Percentiles rank a stretch among this genome's conserved stretches.
These are phyloP conservation scores for Allium fistulosum DNA, from an alignment of 106 monocot species.

Conservation along the genomic window DNA sequence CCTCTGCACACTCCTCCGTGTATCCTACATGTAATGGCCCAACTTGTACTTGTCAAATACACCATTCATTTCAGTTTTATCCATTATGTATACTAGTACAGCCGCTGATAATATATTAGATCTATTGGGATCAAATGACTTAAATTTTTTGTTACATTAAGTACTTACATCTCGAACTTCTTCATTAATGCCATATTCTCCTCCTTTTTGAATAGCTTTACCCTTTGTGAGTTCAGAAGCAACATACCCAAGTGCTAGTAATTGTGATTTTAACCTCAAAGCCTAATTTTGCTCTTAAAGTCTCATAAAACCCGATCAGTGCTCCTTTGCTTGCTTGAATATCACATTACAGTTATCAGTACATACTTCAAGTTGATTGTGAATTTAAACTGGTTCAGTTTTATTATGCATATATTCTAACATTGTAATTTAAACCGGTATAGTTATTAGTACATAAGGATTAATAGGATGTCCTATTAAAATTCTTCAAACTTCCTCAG, in stretches of 20 bases:
- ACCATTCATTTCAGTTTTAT: neutral
- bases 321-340: constrained; percentile 76
- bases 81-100: neutral
- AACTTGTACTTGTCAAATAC: constrained; percentile 37
- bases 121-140: neutral
- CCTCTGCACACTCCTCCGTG: constrained; percentile 35
- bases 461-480: too few species aligned
- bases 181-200: constrained; percentile 28
- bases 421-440: constrained; percentile 29
- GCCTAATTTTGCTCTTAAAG: constrained; percentile 57
- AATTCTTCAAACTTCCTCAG: too few species aligned
- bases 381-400: too few species aligned
- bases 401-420: constrained; percentile 6
- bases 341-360: too few species aligned
- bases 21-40: constrained; percentile 41
- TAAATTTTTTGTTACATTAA: neutral
- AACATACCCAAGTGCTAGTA: neutral
- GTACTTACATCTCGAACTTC: constrained; percentile 52
- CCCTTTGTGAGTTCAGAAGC: constrained; percentile 75
- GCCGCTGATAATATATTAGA: neutral
- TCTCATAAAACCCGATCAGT: constrained; percentile 63
- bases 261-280: constrained; percentile 51
- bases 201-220: constrained; percentile 50
- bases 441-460: too few species aligned
- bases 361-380: too few species aligned